A percentile compares a stretch with the other conserved stretches of the same genome.
Conservation (phyloP, 768 basidiomycete genomes). For the Rhodotorula toruloides region DNA sequence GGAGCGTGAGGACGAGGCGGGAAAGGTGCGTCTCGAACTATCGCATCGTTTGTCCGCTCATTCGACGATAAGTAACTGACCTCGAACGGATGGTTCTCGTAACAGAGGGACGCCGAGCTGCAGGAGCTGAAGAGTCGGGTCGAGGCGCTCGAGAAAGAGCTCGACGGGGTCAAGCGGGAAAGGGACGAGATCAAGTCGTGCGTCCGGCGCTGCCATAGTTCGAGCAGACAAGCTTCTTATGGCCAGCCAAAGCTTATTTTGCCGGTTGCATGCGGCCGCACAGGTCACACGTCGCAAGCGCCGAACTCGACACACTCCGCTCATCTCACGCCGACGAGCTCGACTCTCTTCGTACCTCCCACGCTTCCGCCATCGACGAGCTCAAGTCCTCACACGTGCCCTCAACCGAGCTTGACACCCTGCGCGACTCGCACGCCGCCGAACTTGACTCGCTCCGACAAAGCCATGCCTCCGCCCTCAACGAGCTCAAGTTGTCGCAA, state of each 20-base stretch:
- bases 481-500: constrained; percentile 14
- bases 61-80: neutral
- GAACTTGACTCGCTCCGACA: constrained; percentile 78
- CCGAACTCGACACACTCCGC: constrained; percentile 4
- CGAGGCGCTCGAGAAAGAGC: neutral
- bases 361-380: constrained; percentile 55
- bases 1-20: neutral
- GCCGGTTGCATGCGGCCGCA: no score
- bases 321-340: constrained; percentile 64
- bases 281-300: no score
- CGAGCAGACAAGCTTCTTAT: no score
- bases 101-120: neutral
- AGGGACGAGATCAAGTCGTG: no score
- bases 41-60: no score
- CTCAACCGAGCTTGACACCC: constrained; percentile 59
- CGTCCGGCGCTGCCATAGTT: no score
- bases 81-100: neutral
- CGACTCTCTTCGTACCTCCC: constrained; percentile 61
- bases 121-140: neutral
- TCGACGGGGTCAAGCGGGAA: no score
- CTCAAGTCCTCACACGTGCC: constrained; percentile 43
- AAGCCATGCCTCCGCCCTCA: constrained; percentile 44
- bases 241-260: no score
- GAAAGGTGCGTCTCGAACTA: neutral
- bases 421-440: constrained; percentile 55